Percentiles rank a stretch among this genome's conserved stretches.
Evolutionary conservation across 176 grass and related monocot genomes (phyloP).

Genomic region (Oryza brachyantha): DNA sequence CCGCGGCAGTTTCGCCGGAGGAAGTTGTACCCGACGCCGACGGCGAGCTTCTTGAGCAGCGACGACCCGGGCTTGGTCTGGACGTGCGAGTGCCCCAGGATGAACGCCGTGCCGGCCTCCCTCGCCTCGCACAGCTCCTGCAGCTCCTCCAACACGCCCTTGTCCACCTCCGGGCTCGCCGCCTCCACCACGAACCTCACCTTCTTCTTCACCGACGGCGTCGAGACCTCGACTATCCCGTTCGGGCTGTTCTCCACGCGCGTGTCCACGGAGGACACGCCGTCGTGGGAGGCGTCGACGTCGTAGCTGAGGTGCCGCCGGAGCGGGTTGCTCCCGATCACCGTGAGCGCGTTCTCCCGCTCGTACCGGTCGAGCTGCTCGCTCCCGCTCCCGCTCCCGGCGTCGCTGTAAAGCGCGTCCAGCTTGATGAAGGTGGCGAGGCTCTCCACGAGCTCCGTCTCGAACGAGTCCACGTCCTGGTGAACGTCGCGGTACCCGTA

Average conservation of each 20-base stretch:
- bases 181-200: constrained; percentile 68
- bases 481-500: constrained; percentile 98
- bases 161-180: constrained; percentile 44
- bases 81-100: constrained; percentile 90
- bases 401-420: constrained; percentile 40
- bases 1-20: constrained; percentile 86
- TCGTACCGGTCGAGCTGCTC: constrained; percentile 30
- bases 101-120: constrained; percentile 85
- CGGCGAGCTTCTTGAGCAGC: constrained; percentile 66
- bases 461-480: constrained; percentile 92
- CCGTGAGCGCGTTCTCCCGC: constrained; percentile 63
- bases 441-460: constrained; percentile 81
- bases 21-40: constrained; percentile 81
- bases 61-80: constrained; percentile 78
- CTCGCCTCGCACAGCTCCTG: constrained; percentile 64
- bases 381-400: not conserved
- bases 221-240: constrained; percentile 27
- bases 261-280: constrained; percentile 22
- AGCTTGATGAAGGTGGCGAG: constrained; percentile 71
- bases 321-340: constrained; percentile 65
- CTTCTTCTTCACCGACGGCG: constrained; percentile 35
- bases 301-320: constrained; percentile 24
- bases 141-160: constrained; percentile 62
- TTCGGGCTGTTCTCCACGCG: not conserved
- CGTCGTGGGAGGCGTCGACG: constrained; percentile 19